These are phyloP conservation scores for Plasmopara muralis DNA, from an alignment of 352 stramenopile species.

Conservation along the genomic window DNA sequence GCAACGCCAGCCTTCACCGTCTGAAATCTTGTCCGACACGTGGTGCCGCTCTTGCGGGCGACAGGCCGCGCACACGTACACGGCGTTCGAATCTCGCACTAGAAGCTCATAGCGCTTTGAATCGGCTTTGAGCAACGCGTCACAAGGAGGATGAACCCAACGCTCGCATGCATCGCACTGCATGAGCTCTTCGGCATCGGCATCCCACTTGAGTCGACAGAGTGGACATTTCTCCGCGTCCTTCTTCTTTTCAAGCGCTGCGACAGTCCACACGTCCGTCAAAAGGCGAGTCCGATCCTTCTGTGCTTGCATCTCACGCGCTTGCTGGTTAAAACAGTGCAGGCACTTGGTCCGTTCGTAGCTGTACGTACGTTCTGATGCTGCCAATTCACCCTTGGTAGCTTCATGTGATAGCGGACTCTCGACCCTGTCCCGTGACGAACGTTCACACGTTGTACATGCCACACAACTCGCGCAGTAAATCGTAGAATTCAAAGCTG, in stretches of 20 bases:
- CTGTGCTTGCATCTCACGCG: conserved; percentile 41
- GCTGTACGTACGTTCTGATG: conserved; percentile 50
- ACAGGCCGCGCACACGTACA: conserved; percentile 71
- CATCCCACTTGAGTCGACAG: conserved; percentile 59
- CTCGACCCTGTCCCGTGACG: conserved; percentile 8
- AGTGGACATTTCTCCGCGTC: conserved; percentile 74
- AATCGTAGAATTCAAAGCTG: conserved; percentile 19
- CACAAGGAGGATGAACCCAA: conserved; percentile 79
- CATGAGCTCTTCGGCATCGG: conserved; percentile 75
- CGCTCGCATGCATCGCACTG: conserved; percentile 83
- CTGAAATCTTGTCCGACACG: conserved; percentile 20
- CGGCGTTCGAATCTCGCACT: conserved; percentile 52
- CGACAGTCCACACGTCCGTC: conserved; percentile 49
- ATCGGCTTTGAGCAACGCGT: conserved; percentile 51
- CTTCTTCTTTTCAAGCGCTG: conserved; percentile 44
- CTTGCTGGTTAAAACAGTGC: conserved; percentile 45
- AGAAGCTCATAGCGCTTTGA: conserved; percentile 56
- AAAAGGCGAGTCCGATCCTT: conserved; percentile 48
- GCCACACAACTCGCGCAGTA: conserved; percentile 64
- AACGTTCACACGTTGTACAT: conserved; percentile 46
- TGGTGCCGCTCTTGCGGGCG: conserved; percentile 52
- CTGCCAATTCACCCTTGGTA: conserved; percentile 21
- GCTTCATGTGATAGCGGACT: conserved; percentile 10
- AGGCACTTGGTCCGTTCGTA: conserved; percentile 52
- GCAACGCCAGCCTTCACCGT: conserved; percentile 50